Percentiles rank a stretch among this genome's conserved stretches.
phyloP scores from a whole-genome alignment of 129 eudicot species.

The Erigeron canadensis region DNA sequence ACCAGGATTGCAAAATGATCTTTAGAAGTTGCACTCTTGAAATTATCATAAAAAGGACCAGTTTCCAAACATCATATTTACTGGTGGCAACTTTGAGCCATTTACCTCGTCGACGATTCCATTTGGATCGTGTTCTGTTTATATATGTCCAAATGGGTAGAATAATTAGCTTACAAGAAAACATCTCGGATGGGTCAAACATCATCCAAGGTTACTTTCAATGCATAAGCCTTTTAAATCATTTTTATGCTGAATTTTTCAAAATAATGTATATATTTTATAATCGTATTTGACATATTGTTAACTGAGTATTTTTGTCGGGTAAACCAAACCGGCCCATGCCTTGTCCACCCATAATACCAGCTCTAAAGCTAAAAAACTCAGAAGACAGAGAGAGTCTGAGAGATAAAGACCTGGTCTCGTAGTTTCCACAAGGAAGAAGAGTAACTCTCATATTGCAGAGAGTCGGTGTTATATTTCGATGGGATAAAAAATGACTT shows the following conservation, averaged over 20 bases:
- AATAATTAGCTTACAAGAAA: neutral
- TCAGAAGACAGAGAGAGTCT: constrained; percentile 6
- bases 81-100: neutral
- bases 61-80: too few species aligned
- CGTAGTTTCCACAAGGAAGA: constrained; percentile 64
- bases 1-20: neutral
- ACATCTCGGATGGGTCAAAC: neutral
- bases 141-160: neutral
- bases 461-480: constrained; percentile 41
- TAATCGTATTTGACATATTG: too few species aligned
- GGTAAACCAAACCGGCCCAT: neutral
- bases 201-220: neutral
- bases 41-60: too few species aligned
- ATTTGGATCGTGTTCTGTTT: neutral
- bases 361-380: neutral
- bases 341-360: neutral
- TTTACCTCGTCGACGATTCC: neutral
- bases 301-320: too few species aligned
- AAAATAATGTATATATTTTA: too few species aligned
- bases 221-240: neutral
- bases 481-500: constrained; percentile 57
- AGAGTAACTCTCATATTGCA: constrained; percentile 55
- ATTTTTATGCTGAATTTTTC: neutral
- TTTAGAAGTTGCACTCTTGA: neutral
- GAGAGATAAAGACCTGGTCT: constrained; percentile 57